Conservation (phyloP, 1,284 basidiomycete genomes). For the Cutaneotrichosporon arboriforme region DNA sequence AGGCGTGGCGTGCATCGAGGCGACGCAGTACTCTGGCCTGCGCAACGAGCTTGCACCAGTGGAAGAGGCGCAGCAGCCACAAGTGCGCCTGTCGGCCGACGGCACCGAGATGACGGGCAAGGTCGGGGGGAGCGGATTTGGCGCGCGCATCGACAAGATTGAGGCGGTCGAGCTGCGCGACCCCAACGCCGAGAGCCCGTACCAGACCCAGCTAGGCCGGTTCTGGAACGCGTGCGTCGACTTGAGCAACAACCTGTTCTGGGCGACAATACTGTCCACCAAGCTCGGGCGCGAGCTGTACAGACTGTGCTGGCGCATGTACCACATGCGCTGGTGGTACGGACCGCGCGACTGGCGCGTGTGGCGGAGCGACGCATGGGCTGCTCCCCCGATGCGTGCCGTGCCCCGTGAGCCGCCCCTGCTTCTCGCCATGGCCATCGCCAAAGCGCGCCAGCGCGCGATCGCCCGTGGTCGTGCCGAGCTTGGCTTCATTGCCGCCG, state of each 20-base stretch:
- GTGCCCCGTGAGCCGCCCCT: conserved; percentile 3
- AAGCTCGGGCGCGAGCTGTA: conserved; percentile 25
- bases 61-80: conserved; percentile 26
- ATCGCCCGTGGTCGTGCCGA: background rate
- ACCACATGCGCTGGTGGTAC: conserved; percentile 39
- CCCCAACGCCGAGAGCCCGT: conserved; percentile 25
- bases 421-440: background rate
- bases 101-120: conserved; percentile 18
- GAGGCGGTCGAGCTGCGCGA: conserved; percentile 32
- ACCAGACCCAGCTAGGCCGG: conserved; percentile 22
- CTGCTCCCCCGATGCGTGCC: background rate
- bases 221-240: conserved; percentile 27
- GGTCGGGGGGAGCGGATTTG: conserved; percentile 25
- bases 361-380: conserved; percentile 39
- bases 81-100: conserved; percentile 28
- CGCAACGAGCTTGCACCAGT: conserved; percentile 40
- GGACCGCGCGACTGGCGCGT: conserved; percentile 40
- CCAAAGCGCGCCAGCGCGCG: background rate
- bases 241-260: conserved; percentile 17
- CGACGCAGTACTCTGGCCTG: conserved; percentile 41
- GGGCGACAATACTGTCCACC: conserved; percentile 24
- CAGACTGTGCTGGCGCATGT: conserved; percentile 4
- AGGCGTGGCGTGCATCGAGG: conserved; percentile 44
- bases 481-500: background rate
- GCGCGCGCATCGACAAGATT: conserved; percentile 37